Conservation (phyloP, 2,329 filamentous ascomycete genomes). For the Paecilomyces variotii region DNA sequence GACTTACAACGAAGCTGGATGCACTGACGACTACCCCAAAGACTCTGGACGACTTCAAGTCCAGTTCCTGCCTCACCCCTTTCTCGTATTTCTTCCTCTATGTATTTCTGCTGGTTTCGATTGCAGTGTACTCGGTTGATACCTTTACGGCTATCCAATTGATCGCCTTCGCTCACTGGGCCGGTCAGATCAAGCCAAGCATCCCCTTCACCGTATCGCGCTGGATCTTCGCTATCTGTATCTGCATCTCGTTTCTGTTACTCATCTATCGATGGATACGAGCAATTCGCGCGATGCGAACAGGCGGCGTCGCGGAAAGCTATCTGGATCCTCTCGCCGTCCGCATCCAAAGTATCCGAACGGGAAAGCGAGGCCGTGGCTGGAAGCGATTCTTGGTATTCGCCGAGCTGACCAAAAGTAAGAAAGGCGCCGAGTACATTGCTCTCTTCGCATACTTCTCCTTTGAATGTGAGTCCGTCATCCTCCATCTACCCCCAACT, state of each 20-base stretch:
- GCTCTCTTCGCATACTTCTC: constrained; percentile 87
- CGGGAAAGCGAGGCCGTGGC: constrained; percentile 61
- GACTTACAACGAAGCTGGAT: neutral
- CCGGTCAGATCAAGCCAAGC: constrained; percentile 68
- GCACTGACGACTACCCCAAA: constrained; percentile 16
- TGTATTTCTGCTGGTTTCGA: constrained; percentile 67
- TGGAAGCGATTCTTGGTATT: constrained; percentile 92
- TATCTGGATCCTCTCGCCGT: constrained; percentile 85
- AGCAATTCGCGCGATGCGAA: constrained; percentile 70
- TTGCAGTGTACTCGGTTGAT: constrained; percentile 82
- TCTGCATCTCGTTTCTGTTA: constrained; percentile 82
- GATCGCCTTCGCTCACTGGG: constrained; percentile 82
- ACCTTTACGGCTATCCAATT: constrained; percentile 90
- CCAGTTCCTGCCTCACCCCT: constrained; percentile 64
- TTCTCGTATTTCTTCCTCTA: constrained; percentile 82
- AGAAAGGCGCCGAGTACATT: constrained; percentile 82
- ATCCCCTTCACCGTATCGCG: constrained; percentile 73
- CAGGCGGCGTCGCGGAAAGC: constrained; percentile 80
- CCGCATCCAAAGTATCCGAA: constrained; percentile 72
- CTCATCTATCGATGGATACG: constrained; percentile 71
- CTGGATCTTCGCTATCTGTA: constrained; percentile 92
- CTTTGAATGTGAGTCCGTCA: constrained; percentile 46
- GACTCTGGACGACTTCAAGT: constrained; percentile 69
- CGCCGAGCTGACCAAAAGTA: constrained; percentile 80
- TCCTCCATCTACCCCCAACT: neutral